These are phyloP conservation scores for Hamigera avellanea DNA, from an alignment of 495 filamentous ascomycete species.

Conservation along the genomic window DNA sequence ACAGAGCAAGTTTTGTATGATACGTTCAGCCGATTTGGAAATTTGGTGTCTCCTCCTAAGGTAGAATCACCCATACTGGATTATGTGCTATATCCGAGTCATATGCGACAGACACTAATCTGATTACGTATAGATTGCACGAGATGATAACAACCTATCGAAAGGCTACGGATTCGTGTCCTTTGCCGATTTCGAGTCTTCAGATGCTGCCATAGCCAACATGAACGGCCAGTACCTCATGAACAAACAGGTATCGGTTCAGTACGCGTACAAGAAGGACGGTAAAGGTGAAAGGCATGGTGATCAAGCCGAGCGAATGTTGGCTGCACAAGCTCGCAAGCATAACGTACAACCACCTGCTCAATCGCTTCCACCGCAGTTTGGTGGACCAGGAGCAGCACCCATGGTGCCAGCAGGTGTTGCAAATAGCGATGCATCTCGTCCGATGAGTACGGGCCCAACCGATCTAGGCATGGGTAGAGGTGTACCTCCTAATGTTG, in stretches of 20 bases:
- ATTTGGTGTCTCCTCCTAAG: constrained; percentile 73
- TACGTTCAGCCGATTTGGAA: constrained; percentile 90
- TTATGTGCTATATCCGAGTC: neutral
- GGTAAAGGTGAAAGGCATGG: constrained; percentile 95
- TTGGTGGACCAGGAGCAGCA: constrained; percentile 28
- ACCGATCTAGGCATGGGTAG: constrained; percentile 24
- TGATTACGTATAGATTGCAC: constrained; percentile 49
- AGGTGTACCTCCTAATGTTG: constrained; percentile 21
- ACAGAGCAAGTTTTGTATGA: constrained; percentile 96
- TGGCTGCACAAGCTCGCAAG: constrained; percentile 86
- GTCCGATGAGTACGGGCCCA: constrained; percentile 26
- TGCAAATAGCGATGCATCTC: constrained; percentile 38
- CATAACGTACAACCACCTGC: constrained; percentile 75
- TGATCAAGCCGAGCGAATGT: constrained; percentile 83
- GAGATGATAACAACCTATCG: constrained; percentile 80
- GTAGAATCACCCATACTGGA: constrained; percentile 25
- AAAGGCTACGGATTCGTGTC: constrained; percentile 98
- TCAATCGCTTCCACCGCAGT: constrained; percentile 41
- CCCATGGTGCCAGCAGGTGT: constrained; percentile 39
- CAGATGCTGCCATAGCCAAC: constrained; percentile 77
- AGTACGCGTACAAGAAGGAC: constrained; percentile 99
- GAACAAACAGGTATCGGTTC: constrained; percentile 90
- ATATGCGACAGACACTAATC: constrained; percentile 7
- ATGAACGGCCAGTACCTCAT: constrained; percentile 97
- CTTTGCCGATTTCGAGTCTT: constrained; percentile 88